Base-by-base conservation (phyloP, 2,329 filamentous ascomycete genomes). In the Pyrenophora graminea region DNA sequence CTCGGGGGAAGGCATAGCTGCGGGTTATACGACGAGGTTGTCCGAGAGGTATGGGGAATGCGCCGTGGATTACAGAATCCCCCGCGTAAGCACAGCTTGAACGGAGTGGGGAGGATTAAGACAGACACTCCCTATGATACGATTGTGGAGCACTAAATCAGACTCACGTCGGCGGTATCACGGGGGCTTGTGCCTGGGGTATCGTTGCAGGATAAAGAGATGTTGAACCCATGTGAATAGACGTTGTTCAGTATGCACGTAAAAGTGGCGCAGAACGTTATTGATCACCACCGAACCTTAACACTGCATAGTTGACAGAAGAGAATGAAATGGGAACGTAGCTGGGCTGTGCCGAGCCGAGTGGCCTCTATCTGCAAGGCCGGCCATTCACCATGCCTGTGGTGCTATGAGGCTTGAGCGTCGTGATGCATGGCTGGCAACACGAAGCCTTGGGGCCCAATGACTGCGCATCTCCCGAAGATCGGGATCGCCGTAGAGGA, bases 1-100 rank as follows among this genome's bases (percentile, higher is more conserved):
- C 9, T 57, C 66, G 40, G 56, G 53, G 43, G 61, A 63, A 52
- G 67, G 60, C 69, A 73, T 72, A 38, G 48, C 63, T 36, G 52
- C 46, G 52, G 37, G 41, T 33, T 32, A 19, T 42, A 38, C 41
- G 27, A 32, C 13, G 32, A 41, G 13, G 21, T 18, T 10, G 27
- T 34, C 58, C 40, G 42, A 53, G 37, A 40, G 38, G 34, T 54
- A 48, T 44, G 36, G 32, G 47, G 46, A 47, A 38, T 48, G 45
- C 51, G 48, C 46, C 18, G 49, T 45, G 38, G 34, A 19, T 30
- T 39, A 39, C 42, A 44, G 36, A 38, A 41, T 19, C 43, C 56
- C 51, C 56, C 55, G 47, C 59, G 58, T 64, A 57, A 63, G 62
- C 60, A 60, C 55, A 45, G 45, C 30, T 46, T 34, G 45, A 38